These are phyloP conservation scores for Plantago rigida DNA, from an alignment of 305 asterid genomes.

Conservation along the genomic window DNA sequence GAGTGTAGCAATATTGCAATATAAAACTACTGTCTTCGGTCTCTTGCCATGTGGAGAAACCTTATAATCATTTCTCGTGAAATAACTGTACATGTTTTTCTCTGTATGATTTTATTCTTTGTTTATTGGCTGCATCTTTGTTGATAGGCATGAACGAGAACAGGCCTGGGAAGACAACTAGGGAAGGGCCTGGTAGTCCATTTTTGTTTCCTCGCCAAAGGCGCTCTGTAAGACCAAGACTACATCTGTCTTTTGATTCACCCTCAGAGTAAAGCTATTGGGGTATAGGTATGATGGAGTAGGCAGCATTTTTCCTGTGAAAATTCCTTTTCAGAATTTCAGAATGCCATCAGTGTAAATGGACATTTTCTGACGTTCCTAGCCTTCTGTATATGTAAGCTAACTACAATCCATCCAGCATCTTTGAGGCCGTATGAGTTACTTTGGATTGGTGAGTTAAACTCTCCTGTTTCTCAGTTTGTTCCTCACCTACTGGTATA, in stretches of 20 bases:
- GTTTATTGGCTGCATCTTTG: slow-evolving; percentile 45
- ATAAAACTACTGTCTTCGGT: too few relatives aligned
- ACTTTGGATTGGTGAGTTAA: not conserved
- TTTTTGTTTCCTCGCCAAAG: slow-evolving; percentile 75
- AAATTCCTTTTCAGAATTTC: not conserved
- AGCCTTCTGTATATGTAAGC: too few relatives aligned
- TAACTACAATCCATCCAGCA: too few relatives aligned
- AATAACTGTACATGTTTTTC: slow-evolving; percentile 4
- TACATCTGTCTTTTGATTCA: slow-evolving; percentile 63
- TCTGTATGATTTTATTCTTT: not conserved
- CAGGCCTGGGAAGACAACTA: slow-evolving; percentile 44
- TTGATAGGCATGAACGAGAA: slow-evolving; percentile 52
- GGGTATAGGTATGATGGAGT: not conserved
- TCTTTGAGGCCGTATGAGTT: too few relatives aligned
- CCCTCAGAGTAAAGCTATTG: slow-evolving; percentile 55
- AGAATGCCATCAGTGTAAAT: not conserved
- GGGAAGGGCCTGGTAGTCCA: slow-evolving; percentile 77
- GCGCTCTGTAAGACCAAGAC: slow-evolving; percentile 86
- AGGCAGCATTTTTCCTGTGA: not conserved
- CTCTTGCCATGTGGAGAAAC: too few relatives aligned
- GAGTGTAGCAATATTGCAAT: too few relatives aligned
- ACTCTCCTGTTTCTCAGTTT: not conserved
- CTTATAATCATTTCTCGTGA: not conserved
- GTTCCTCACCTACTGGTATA: not conserved
- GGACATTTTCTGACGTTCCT: not conserved